Evolutionary conservation across 768 basidiomycete genomes (phyloP).

Genomic region (Tephrocybe sp.): DNA sequence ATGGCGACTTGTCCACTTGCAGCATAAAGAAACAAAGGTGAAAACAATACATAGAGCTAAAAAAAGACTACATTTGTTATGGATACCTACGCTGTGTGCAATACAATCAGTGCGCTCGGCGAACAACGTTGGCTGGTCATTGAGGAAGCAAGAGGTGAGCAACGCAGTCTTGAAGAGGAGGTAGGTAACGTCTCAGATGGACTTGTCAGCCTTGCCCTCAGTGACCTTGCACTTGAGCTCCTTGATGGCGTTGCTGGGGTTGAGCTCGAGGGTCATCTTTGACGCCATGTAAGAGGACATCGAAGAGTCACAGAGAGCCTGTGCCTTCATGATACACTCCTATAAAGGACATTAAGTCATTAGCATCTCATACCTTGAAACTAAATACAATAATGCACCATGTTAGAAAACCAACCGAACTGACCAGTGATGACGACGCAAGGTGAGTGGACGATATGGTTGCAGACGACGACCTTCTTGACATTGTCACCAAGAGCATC

Average conservation of each 20-base stretch:
- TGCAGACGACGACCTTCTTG: slow-evolving; percentile 97
- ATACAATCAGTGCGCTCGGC: slow-evolving; percentile 96
- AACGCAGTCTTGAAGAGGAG: slow-evolving; percentile 96
- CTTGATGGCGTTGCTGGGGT: slow-evolving; percentile 90
- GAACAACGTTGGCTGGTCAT: slow-evolving; percentile 93
- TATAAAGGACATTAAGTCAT: slow-evolving; percentile 21
- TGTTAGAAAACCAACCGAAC: slow-evolving; percentile 99
- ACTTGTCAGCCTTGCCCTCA: slow-evolving; percentile 98
- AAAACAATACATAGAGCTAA: too few species aligned
- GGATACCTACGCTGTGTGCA: slow-evolving; percentile 85
- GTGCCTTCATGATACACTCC: slow-evolving; percentile 99
- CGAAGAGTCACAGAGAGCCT: slow-evolving; percentile 92
- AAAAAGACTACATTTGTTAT: too few species aligned
- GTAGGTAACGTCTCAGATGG: slow-evolving; percentile 94
- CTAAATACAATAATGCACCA: slow-evolving; percentile 50
- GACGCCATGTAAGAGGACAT: slow-evolving; percentile 99
- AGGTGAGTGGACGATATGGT: slow-evolving; percentile 95
- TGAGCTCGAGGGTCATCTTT: slow-evolving; percentile 97
- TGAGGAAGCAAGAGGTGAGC: slow-evolving; percentile 91
- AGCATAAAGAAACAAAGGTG: too few species aligned
- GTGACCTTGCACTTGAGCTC: slow-evolving; percentile 94
- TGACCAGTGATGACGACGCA: slow-evolving; percentile 98
- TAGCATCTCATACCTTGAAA: background rate
- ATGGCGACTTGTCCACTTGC: too few species aligned
- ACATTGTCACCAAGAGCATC: slow-evolving; percentile 99